Percentiles rank a stretch among this genome's conserved stretches.
phyloP scores from a whole-genome alignment of 2,329 filamentous ascomycete genomes.

The Aspergillus sp. region DNA sequence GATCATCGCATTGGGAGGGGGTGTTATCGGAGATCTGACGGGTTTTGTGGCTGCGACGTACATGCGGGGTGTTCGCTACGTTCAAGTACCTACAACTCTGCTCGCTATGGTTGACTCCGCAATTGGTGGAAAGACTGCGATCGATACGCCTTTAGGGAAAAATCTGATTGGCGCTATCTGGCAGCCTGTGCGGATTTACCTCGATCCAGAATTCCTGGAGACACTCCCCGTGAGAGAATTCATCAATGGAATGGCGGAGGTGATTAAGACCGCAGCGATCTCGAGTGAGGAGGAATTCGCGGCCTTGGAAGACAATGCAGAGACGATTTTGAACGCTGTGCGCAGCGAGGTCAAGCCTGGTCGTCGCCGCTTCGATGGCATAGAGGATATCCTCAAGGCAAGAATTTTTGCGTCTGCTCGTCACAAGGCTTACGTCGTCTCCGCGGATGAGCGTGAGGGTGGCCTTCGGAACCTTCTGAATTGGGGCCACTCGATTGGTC shows the following conservation, averaged over 20 bases:
- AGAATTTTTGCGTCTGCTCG: conserved; percentile 84
- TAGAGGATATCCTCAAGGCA: conserved; percentile 62
- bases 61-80: conserved; percentile 93
- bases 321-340: conserved; percentile 64
- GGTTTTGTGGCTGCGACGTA: conserved; percentile 96
- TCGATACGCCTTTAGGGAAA: conserved; percentile 92
- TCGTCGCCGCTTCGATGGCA: conserved; percentile 57
- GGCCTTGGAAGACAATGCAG: conserved; percentile 71
- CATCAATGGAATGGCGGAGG: conserved; percentile 98
- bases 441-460: conserved; percentile 86
- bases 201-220: conserved; percentile 85
- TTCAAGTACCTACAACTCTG: conserved; percentile 91
- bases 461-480: conserved; percentile 91
- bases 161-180: conserved; percentile 94
- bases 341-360: conserved; percentile 52
- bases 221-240: conserved; percentile 86
- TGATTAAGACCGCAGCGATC: conserved; percentile 94
- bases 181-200: conserved; percentile 90
- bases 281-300: conserved; percentile 86
- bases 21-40: conserved; percentile 96
- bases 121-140: conserved; percentile 96
- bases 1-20: conserved; percentile 86
- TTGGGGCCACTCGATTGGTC: conserved; percentile 95
- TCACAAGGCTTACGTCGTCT: conserved; percentile 91
- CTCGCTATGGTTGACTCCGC: conserved; percentile 97